Base-by-base conservation (phyloP, 306 rosid genomes). In the Aeschynomene evenia region DNA sequence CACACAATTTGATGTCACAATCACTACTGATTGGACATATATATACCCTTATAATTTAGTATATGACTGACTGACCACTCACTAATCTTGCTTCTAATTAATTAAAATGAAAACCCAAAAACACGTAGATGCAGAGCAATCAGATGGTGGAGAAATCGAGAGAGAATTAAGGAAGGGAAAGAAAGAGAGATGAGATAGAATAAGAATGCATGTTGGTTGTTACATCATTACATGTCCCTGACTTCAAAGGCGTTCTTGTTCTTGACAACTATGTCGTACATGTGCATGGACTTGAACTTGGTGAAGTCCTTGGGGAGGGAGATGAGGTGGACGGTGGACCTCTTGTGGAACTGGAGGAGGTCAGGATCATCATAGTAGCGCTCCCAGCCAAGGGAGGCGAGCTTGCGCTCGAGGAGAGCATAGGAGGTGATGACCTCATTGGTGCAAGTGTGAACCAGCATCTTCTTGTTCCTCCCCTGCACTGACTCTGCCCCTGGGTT, bases 231-330 rank as follows among this genome's bases (percentile, higher is more conserved):
- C 81, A 77, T 75, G 68, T 95, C 99, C 34, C 87, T 78, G 43
- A 95, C 97, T 81, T 95, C 86, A 26, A 95, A 95, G 57, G 71
- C 15, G 81, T 86, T 80, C 22, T 85, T 91, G 75, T 95, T 95
- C 75, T 95, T 95, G 50, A 95, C 97, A 20, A 95, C 99, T 36
- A 95, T 87, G 73, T 95, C 99, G 22, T 72, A 95, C 99, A 95
- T 95, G 78, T 91, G 97, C 88, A 91, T 83, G 87, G 95, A 77
- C 84, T 82, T 95, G 83, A 95, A 83, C 76, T 49, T 84, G 81
- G 34, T 71, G 80, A 95, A 95, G 33, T 95, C 99, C 45, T 57
- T 77, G 0, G 97, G 99, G 14, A 95, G 95, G 9, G 99, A 91
- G 79, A 95, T 91, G 29, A 95, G 92, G 66, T 91, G 89, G 6